Evolutionary conservation across 768 basidiomycete species (phyloP).

Genomic region (Xerocomellus intermedius): DNA sequence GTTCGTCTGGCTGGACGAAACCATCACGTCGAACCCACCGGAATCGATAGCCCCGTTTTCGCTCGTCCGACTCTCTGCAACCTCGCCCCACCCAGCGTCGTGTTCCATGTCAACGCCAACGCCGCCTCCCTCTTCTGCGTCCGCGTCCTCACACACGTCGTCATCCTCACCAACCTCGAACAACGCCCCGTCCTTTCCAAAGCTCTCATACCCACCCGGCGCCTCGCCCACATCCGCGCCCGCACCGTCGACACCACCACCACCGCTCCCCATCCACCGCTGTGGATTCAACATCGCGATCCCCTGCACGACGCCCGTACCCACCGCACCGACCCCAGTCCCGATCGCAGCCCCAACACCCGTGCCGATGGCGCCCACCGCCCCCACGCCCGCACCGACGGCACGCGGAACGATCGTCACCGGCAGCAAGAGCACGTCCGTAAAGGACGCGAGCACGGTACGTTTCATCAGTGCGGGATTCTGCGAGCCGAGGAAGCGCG

Average conservation of each 20-base stretch:
- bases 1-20: background rate
- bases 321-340: conserved; percentile 51
- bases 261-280: conserved; percentile 62
- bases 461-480: conserved; percentile 93
- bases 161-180: conserved; percentile 52
- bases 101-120: conserved; percentile 3
- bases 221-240: background rate
- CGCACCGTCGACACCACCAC: background rate
- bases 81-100: conserved; percentile 28
- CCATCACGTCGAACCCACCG: background rate
- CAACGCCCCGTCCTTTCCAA: conserved; percentile 38
- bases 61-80: conserved; percentile 9
- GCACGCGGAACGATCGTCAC: conserved; percentile 95
- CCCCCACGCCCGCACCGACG: conserved; percentile 67
- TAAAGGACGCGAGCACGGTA: conserved; percentile 90
- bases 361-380: conserved; percentile 64
- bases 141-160: conserved; percentile 24
- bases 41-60: background rate
- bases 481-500: conserved; percentile 76
- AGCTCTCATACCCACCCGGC: conserved; percentile 21
- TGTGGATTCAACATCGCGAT: conserved; percentile 90
- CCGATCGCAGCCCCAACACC: conserved; percentile 64
- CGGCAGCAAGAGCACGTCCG: conserved; percentile 82
- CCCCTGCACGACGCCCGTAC: conserved; percentile 76
- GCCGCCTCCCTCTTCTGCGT: background rate